Evolutionary conservation across 2,329 filamentous ascomycete species (phyloP), one percentile per base, ranked within the genome.

Genomic region (Hysterium pulicare): DNA sequence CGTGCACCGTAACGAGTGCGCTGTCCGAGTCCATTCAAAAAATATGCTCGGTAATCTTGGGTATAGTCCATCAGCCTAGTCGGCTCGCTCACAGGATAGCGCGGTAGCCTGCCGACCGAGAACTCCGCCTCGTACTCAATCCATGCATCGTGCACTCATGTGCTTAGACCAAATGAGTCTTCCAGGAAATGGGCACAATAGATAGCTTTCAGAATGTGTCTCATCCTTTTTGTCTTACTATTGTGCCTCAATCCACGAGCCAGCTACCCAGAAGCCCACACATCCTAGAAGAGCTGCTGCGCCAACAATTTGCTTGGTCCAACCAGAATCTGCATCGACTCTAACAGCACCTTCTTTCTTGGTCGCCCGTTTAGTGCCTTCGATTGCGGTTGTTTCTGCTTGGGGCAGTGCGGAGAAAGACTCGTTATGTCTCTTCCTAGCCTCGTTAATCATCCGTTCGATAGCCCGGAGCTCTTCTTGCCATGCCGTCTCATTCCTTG

Each of bases 391-490:
- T 23, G 60, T 53, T 43, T 58, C 49, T 23, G 55, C 52, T 21
- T 56, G 55, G 9, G 57, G 47, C 3, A 47, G 44, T 16, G 45
- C 44, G 24, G 46, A 41, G 30, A 65, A 44, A 35, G 50, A 58
- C 44, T 61, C 58, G 40, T 68, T 66, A 41, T 67, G 59, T 17
- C 58, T 45, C 44, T 61, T 73, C 70, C 64, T 64, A 23, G 67
- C 59, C 71, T 75, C 58, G 78, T 87, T 68, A 23, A 80, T 76
- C 53, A 83, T 71, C 40, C 67, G 70, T 33, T 75, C 86, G 36
- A 96, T 76, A n/a, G 83, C 80, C 24, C 86, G 70, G 47, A 96
- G 69, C 56, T 96, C 90, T 53, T 90, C 84, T 47, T 72, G 71
- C 67, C 79, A 72, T 17, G 67, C 59, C 13, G 67, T 69, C 35